These are phyloP conservation scores for Alternaria atra DNA, from an alignment of 2,329 filamentous ascomycete species.

Conservation along the genomic window DNA sequence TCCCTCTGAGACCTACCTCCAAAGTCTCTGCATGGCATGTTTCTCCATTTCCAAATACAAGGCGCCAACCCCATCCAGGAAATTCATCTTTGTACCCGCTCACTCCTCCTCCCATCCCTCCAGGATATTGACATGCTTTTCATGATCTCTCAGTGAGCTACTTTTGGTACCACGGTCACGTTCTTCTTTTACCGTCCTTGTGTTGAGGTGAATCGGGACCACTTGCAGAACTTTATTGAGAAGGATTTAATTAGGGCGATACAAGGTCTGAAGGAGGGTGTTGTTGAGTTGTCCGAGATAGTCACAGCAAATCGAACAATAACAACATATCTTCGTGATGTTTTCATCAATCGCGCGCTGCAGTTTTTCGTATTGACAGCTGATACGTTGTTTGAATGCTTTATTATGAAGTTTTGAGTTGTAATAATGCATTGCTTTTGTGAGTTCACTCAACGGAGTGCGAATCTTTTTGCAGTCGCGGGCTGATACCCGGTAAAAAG, in stretches of 20 bases:
- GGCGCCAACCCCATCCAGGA: neutral
- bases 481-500: too few species aligned
- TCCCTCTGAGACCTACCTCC: conserved; percentile 5
- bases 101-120: conserved; percentile 6
- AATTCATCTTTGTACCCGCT: conserved; percentile 13
- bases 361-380: too few species aligned
- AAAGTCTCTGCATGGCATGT: neutral
- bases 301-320: neutral
- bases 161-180: neutral
- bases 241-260: conserved; percentile 2
- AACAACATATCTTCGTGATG: neutral
- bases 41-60: neutral
- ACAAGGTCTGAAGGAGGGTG: neutral
- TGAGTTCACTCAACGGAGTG: too few species aligned
- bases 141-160: neutral
- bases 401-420: too few species aligned
- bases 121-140: neutral
- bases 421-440: too few species aligned
- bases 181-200: conserved; percentile 11
- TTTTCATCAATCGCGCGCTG: neutral
- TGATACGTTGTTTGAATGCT: too few species aligned
- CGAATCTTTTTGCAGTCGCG: too few species aligned
- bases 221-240: conserved; percentile 6
- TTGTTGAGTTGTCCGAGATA: conserved; percentile 6
- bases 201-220: neutral